Evolutionary conservation across 495 filamentous ascomycete species (phyloP).

Genomic region (Tuber calosporum): DNA sequence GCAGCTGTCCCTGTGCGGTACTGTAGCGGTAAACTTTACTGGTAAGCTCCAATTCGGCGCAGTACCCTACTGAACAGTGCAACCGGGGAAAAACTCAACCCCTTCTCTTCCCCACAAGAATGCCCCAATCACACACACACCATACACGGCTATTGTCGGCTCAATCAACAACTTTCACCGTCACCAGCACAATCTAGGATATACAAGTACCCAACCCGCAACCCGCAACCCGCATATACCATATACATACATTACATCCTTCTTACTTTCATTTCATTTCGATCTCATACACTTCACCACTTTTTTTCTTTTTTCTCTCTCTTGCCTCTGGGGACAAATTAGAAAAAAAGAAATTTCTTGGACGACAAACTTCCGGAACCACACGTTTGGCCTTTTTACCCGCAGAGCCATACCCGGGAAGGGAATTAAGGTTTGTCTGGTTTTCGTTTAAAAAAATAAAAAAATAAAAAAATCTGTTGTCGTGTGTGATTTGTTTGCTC

Average conservation of each 20-base stretch:
- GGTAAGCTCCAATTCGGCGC: neutral
- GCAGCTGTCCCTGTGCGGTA: neutral
- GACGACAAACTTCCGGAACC: neutral
- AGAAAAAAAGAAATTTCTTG: neutral
- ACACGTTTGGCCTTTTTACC: neutral
- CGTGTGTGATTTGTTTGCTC: neutral
- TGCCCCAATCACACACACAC: neutral
- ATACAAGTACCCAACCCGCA: conserved; percentile 35
- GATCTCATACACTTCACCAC: conserved; percentile 1
- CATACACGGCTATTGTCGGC: neutral
- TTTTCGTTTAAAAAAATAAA: neutral
- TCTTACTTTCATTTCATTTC: neutral
- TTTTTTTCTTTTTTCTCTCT: neutral
- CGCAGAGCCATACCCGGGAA: neutral
- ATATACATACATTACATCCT: conserved; percentile 11
- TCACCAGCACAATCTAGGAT: conserved; percentile 33
- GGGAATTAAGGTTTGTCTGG: neutral
- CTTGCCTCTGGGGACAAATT: neutral
- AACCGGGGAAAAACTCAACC: neutral
- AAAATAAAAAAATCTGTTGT: neutral
- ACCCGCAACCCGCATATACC: conserved; percentile 5
- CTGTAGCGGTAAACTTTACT: neutral
- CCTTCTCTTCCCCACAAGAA: neutral
- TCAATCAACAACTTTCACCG: conserved; percentile 1
- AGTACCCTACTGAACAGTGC: neutral